Conservation (phyloP, 345 rosid genomes). For the Laguncularia racemosa region DNA sequence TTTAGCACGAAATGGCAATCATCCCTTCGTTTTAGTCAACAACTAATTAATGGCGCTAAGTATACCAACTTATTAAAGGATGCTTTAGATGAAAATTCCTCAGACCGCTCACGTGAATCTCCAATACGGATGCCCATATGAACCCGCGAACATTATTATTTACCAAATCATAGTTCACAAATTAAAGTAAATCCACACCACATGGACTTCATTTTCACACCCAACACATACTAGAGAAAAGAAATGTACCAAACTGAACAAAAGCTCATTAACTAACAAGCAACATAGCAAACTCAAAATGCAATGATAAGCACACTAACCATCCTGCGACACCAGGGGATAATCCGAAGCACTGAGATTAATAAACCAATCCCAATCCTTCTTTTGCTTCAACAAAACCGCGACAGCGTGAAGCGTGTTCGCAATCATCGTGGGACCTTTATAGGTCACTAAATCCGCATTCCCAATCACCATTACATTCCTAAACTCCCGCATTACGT, state of each 20-base stretch:
- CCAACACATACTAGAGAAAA: too few relatives aligned
- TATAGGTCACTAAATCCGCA: conserved; percentile 69
- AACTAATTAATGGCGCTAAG: too few relatives aligned
- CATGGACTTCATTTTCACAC: too few relatives aligned
- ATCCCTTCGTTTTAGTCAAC: too few relatives aligned
- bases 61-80: too few relatives aligned
- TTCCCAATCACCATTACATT: conserved; percentile 86
- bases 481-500: conserved; percentile 35
- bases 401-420: conserved; percentile 66
- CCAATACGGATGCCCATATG: too few relatives aligned
- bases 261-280: not conserved
- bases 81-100: too few relatives aligned
- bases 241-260: not conserved
- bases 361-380: conserved; percentile 91
- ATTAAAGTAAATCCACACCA: too few relatives aligned
- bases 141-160: too few relatives aligned
- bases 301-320: conserved; percentile 25
- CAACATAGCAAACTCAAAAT: not conserved
- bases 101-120: too few relatives aligned
- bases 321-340: conserved; percentile 90
- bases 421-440: conserved; percentile 84
- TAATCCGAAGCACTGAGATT: conserved; percentile 80
- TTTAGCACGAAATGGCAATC: too few relatives aligned
- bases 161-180: too few relatives aligned
- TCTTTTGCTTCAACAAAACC: conserved; percentile 59